Conservation (phyloP, 306 rosid genomes). For the Canavalia gladiata region DNA sequence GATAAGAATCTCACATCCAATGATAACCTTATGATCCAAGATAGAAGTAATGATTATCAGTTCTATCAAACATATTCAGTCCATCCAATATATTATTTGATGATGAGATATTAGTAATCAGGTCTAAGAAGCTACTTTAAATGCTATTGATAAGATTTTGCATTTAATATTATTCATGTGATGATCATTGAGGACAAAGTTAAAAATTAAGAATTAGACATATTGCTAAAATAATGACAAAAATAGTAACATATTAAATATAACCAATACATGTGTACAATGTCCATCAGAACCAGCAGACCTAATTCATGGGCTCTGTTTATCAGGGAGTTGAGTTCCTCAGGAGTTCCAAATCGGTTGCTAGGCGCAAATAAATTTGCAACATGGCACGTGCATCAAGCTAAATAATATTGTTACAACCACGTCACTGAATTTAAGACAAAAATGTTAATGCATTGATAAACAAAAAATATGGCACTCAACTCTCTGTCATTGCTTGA, state of each 20-base stretch:
- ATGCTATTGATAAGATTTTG: conserved; percentile 37
- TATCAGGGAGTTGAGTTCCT: conserved; percentile 89
- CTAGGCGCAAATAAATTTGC: conserved; percentile 98
- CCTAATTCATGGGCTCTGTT: conserved; percentile 97
- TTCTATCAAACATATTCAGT: conserved; percentile 97
- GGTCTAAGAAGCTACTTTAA: conserved; percentile 43
- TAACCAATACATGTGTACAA: conserved; percentile 86
- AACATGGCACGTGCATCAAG: conserved; percentile 81
- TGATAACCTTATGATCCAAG: conserved; percentile 97
- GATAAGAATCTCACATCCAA: conserved; percentile 99
- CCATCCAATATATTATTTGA: conserved; percentile 96
- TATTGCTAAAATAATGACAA: conserved; percentile 27
- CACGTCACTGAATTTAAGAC: conserved; percentile 31
- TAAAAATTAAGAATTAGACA: conserved; percentile 21
- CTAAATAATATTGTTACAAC: conserved; percentile 34
- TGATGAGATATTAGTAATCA: conserved; percentile 51
- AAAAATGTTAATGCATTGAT: conserved; percentile 24
- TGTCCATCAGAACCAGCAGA: conserved; percentile 97
- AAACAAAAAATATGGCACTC: conserved; percentile 39
- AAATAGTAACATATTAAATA: neutral
- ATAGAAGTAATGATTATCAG: conserved; percentile 94
- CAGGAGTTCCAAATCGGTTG: conserved; percentile 98
- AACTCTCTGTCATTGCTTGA: conserved; percentile 23
- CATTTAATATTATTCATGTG: conserved; percentile 34
- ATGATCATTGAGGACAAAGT: conserved; percentile 21